Evolutionary conservation across 306 rosid genomes (phyloP).

Genomic region (Senna siamea): DNA sequence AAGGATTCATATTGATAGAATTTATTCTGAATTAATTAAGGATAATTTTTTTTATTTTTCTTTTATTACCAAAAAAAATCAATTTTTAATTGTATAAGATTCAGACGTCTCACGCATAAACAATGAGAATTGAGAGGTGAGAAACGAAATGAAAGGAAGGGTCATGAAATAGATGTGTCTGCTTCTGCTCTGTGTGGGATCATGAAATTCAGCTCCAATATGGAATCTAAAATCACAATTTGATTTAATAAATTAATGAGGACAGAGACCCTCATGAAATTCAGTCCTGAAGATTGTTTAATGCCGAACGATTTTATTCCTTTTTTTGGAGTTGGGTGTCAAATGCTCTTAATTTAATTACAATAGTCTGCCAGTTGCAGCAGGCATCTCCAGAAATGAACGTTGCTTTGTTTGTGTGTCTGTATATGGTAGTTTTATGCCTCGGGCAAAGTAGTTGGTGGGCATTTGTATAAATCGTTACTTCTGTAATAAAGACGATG

Average conservation of each 20-base stretch:
- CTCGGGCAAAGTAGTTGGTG: not conserved
- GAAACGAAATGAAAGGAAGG: not conserved
- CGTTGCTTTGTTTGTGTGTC: constrained; percentile 56
- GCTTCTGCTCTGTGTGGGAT: constrained; percentile 2
- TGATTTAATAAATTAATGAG: constrained; percentile 4
- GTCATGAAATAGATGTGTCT: not conserved
- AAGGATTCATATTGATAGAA: no score
- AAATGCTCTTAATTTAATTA: no score
- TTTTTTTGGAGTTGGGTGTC: no score
- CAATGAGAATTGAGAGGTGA: not conserved
- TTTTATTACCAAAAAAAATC: no score
- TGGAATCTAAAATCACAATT: not conserved
- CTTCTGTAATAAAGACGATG: constrained; percentile 1
- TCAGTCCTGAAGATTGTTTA: constrained; percentile 33
- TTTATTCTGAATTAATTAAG: no score
- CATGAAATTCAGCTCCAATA: constrained; percentile 22
- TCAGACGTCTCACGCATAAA: no score
- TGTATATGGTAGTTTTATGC: constrained; percentile 27
- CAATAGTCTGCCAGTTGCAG: not conserved
- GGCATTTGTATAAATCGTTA: no score
- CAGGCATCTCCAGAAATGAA: constrained; percentile 53
- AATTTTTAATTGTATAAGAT: no score
- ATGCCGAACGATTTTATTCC: not conserved
- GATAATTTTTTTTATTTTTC: no score
- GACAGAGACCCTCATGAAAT: constrained; percentile 49